These are phyloP conservation scores for Meyerozyma elateridarum DNA, from an alignment of 1,139 yeast genomes.

Conservation along the genomic window DNA sequence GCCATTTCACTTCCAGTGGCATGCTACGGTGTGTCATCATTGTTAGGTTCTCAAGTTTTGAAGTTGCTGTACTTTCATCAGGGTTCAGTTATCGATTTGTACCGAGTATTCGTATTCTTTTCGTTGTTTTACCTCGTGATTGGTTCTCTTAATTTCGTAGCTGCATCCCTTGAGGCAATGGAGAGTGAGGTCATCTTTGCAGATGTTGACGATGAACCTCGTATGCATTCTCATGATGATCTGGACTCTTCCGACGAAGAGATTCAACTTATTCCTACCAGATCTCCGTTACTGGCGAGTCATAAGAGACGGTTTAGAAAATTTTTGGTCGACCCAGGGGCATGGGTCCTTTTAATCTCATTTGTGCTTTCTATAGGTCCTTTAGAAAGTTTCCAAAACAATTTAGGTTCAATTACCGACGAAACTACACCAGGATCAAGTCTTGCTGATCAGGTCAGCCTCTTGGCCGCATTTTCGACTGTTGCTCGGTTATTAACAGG, in stretches of 20 bases:
- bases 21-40: constrained; percentile 76
- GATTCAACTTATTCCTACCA: constrained; percentile 19
- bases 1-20: constrained; percentile 88
- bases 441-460: constrained; percentile 42
- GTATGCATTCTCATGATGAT: constrained; percentile 15
- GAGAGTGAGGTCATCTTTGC: constrained; percentile 48
- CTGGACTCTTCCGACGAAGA: constrained; percentile 15
- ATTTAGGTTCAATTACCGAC: constrained; percentile 64
- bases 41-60: constrained; percentile 56
- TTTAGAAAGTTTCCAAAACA: constrained; percentile 79
- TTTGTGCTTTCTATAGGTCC: constrained; percentile 78
- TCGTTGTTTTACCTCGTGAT: constrained; percentile 51
- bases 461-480: constrained; percentile 39
- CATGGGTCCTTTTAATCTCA: constrained; percentile 60
- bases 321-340: constrained; percentile 59
- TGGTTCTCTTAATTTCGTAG: constrained; percentile 55
- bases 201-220: constrained; percentile 23
- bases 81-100: constrained; percentile 39
- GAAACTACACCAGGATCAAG: constrained; percentile 47
- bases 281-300: constrained; percentile 34
- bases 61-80: constrained; percentile 36
- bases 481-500: constrained; percentile 58
- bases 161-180: constrained; percentile 61
- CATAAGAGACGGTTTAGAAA: constrained; percentile 44
- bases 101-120: constrained; percentile 53